Base-by-base conservation (phyloP, 2,329 filamentous ascomycete genomes). In the Dichotomopilus funicola region DNA sequence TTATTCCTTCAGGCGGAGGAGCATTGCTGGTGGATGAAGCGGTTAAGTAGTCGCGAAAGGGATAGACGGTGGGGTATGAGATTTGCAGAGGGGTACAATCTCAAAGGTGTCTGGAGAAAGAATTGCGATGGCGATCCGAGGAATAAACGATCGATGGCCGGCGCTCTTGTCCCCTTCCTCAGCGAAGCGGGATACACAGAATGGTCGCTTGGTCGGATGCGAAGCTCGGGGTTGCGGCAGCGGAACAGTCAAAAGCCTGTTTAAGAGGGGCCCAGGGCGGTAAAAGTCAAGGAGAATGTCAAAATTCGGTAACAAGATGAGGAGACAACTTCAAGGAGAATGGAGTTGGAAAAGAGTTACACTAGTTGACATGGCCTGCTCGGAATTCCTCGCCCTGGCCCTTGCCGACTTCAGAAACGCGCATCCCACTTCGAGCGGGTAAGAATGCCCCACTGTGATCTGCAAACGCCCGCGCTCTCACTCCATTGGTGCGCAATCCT, bases 1-100 rank as follows among this genome's bases (percentile, higher is more conserved):
- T 61, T 51, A 60, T 2, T 34, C 1, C 19, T 27, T 27, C 31
- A 35, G 50, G 36, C 53, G 43, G 50, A 51, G 43, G 45, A 57
- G 48, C 63, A 61, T 64, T 19, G 57, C 50, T 49, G 27, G 49
- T 44, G 11, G 34, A 36, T 31, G 50, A 35, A 31, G 27, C 19
- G 19, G 37, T n/a, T 42, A 34, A 27, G 36, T 10, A 41, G 9
- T 8, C 5, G 35, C 34, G n/a, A 35, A 51, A 33, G 37, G 19
- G 43, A 40, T 48, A 37, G 19, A 27, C 19, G 19, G 19, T 27
- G 19, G 19, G 19, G 19, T 27, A 27, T 27, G 19, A 27, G 19
- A 27, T 27, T 27, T 37, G 19, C 10, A 34, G 13, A 37, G 42
- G 34, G 43, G 49, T 34, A 12, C 33, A 40, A 33, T 43, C 13